A percentile compares a stretch with the other conserved stretches of the same genome.
These are phyloP conservation scores for Phaffia australis DNA, from an alignment of 768 basidiomycete species.

Conservation along the genomic window DNA sequence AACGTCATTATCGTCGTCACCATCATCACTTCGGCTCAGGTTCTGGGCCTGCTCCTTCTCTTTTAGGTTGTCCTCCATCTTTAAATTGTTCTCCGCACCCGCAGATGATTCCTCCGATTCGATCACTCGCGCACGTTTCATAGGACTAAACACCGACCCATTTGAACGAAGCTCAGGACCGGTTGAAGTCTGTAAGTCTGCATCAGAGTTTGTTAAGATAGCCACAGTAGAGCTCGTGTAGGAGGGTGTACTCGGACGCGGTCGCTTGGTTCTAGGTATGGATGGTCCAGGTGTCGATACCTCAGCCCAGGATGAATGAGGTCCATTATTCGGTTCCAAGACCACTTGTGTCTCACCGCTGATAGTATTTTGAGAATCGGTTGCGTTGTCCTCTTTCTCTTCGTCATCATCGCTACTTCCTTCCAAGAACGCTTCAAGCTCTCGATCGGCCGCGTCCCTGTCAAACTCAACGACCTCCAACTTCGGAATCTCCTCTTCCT, in stretches of 20 bases:
- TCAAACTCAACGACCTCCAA: slow-evolving; percentile 33
- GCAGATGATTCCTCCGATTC: neutral
- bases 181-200: neutral
- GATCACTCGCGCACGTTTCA: neutral
- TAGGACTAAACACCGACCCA: neutral
- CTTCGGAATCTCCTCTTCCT: slow-evolving; percentile 72
- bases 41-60: slow-evolving; percentile 24
- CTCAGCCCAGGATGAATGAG: neutral
- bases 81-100: neutral
- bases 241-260: neutral
- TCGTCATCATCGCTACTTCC: slow-evolving; percentile 25
- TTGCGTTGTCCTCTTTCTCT: slow-evolving; percentile 34
- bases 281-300: no score
- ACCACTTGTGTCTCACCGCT: slow-evolving; percentile 3
- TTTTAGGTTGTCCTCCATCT: slow-evolving; percentile 28
- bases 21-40: slow-evolving; percentile 41
- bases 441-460: slow-evolving; percentile 34
- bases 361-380: slow-evolving; percentile 22
- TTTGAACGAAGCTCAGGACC: neutral
- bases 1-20: slow-evolving; percentile 34
- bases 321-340: neutral
- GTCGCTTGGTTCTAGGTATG: no score
- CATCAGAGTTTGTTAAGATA: neutral
- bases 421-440: slow-evolving; percentile 33
- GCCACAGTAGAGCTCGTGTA: neutral